Evolutionary conservation across 805 yeast species (phyloP).

Genomic region (Candida manassasensis): DNA sequence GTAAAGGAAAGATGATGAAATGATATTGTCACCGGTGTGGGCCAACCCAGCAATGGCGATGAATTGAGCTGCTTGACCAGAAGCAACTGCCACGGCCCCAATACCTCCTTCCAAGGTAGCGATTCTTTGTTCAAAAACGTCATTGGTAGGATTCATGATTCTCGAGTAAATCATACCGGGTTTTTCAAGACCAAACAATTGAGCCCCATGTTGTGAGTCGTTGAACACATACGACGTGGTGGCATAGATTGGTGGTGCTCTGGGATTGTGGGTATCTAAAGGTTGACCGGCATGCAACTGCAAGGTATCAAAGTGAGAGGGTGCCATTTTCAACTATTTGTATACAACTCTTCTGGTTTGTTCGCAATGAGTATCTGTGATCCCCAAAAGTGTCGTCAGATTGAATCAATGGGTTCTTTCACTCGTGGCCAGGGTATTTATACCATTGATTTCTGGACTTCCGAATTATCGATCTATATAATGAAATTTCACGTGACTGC

Average conservation of each 20-base stretch:
- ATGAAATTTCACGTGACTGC: conserved; percentile 2
- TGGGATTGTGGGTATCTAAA: conserved; percentile 60
- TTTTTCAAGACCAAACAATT: conserved; percentile 76
- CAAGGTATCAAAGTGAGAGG: conserved; percentile 78
- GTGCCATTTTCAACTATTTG: no score
- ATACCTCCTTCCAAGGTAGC: conserved; percentile 92
- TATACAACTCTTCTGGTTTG: no score
- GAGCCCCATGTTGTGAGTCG: conserved; percentile 88
- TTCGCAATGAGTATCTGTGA: no score
- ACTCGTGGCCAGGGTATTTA: no score
- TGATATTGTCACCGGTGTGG: conserved; percentile 82
- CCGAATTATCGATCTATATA: background rate
- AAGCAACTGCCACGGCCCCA: conserved; percentile 82
- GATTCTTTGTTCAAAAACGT: conserved; percentile 84
- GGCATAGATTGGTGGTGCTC: conserved; percentile 94
- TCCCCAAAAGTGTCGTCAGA: no score
- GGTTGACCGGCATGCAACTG: conserved; percentile 95
- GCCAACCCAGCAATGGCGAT: conserved; percentile 80
- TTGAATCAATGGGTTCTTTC: no score
- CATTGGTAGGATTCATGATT: conserved; percentile 88
- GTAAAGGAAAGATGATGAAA: conserved; percentile 80
- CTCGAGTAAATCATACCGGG: conserved; percentile 88
- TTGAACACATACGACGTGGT: conserved; percentile 85
- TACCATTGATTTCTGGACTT: no score
- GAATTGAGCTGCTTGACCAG: conserved; percentile 97